These are phyloP conservation scores for Hypoxylon intermedium DNA, from an alignment of 495 filamentous ascomycete species.

Conservation along the genomic window DNA sequence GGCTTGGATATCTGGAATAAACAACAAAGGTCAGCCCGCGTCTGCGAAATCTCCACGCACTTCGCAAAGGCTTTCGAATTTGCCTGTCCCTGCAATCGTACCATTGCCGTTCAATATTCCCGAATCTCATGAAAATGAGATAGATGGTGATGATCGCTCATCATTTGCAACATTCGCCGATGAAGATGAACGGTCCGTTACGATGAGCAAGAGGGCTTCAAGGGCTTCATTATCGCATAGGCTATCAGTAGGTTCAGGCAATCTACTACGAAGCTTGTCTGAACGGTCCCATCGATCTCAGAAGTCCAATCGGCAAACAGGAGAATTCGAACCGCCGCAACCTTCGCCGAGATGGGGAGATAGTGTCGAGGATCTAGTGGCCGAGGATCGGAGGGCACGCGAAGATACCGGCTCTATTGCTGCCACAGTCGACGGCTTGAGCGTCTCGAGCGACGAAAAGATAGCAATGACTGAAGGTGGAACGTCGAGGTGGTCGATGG, in stretches of 20 bases:
- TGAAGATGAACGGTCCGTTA: conserved; percentile 45
- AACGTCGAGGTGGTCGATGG: conserved; percentile 18
- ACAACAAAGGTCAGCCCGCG: conserved; percentile 37
- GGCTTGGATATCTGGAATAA: conserved; percentile 41
- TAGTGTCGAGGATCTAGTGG: conserved; percentile 54
- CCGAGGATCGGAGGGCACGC: conserved; percentile 39
- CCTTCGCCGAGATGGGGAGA: conserved; percentile 42
- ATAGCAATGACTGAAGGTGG: conserved; percentile 11
- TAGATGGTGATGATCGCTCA: conserved; percentile 59
- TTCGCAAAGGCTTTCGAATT: conserved; percentile 19
- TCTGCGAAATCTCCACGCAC: conserved; percentile 21
- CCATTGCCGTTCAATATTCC: conserved; percentile 69
- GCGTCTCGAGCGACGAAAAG: conserved; percentile 45
- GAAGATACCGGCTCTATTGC: conserved; percentile 57
- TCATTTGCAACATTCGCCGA: conserved; percentile 70
- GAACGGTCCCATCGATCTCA: conserved; percentile 39
- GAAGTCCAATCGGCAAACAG: conserved; percentile 19
- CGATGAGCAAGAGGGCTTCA: conserved; percentile 36
- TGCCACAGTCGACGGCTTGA: conserved; percentile 62
- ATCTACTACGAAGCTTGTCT: conserved; percentile 56
- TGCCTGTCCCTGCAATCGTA: conserved; percentile 51
- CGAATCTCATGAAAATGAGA: conserved; percentile 37
- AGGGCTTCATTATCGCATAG: conserved; percentile 48
- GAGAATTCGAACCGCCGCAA: conserved; percentile 35
- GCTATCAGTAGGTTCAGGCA: conserved; percentile 55